phyloP scores from a whole-genome alignment of 768 basidiomycete species.

The Baorangia bicolor region DNA sequence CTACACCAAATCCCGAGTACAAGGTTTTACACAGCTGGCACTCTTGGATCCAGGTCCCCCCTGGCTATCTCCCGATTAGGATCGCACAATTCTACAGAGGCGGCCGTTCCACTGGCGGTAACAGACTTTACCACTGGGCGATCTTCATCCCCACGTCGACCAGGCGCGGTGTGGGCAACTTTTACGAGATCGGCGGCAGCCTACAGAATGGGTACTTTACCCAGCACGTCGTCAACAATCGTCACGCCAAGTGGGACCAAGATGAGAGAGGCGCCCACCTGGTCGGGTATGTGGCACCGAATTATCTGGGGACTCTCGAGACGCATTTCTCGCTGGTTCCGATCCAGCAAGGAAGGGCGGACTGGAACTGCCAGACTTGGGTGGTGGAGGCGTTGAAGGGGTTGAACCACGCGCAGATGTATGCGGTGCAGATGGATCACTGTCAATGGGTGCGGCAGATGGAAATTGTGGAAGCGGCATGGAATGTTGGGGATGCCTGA shows the following conservation, averaged over 20 bases:
- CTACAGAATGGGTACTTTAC: background rate
- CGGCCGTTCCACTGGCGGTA: too few species aligned
- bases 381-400: conserved; percentile 8
- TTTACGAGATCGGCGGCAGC: conserved; percentile 4
- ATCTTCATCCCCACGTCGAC: conserved; percentile 2
- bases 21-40: too few species aligned
- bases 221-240: background rate
- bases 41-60: too few species aligned
- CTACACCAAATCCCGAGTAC: too few species aligned
- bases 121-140: too few species aligned
- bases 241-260: background rate
- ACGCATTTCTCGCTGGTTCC: background rate
- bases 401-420: conserved; percentile 1
- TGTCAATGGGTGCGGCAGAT: conserved; percentile 1
- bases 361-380: conserved; percentile 12
- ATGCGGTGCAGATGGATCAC: conserved; percentile 8
- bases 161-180: conserved; percentile 6
- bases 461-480: too few species aligned
- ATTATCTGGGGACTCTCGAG: background rate
- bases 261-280: background rate
- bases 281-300: conserved; percentile 4
- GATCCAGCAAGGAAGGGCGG: background rate
- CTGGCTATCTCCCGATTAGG: too few species aligned
- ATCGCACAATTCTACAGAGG: too few species aligned
- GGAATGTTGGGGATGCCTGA: too few species aligned